Base-by-base conservation (phyloP, 768 basidiomycete genomes). In the Boletus sp. region DNA sequence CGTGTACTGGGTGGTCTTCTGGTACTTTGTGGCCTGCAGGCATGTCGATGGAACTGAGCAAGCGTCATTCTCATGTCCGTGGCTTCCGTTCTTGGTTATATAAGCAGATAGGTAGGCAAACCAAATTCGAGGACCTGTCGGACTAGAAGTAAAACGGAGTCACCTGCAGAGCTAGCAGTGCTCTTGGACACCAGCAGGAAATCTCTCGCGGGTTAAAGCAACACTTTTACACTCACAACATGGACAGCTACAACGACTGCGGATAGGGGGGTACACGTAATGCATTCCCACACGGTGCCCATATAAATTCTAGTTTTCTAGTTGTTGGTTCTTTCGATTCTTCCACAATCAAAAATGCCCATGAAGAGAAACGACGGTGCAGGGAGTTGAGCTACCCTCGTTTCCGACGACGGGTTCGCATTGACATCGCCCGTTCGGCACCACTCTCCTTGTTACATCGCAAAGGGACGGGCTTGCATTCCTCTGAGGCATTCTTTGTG, bases 371-470 rank as follows among this genome's bases (percentile, higher is more conserved):
- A 62, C 61, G 61, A 62, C 70, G 79, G 79, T 78, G 81, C 81
- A 83, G 72, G 71, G 80, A 75, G 77, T 74, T 79, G 81, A 83
- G 80, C 74, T 62, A 72, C 72, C 75, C 74, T 65, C 72, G 54
- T 59, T 54, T 27, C 15, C 25, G 56, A 60, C 65, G 71, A 58
- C 41, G 66, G 74, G 77, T 72, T 74, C 63, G 75, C 79, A 60
- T 71, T 83, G 81, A 83, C 79, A 79, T 81, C 76, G 81, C 75
- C 80, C 79, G 81, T 83, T 81, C 76, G 81, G 81, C 81, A 78
- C 78, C 77, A 70, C 72, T 73, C 51, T 65, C 74, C 81, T 83
- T 83, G 81, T 83, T 83, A 79, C 72, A 60, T 62, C 39, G 45
- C 57, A 79, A 78, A 82, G 81, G 81, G 78, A 82, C 81, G 81